Evolutionary conservation across 805 yeast genomes (phyloP).

Genomic region (Candida chauliodis): DNA sequence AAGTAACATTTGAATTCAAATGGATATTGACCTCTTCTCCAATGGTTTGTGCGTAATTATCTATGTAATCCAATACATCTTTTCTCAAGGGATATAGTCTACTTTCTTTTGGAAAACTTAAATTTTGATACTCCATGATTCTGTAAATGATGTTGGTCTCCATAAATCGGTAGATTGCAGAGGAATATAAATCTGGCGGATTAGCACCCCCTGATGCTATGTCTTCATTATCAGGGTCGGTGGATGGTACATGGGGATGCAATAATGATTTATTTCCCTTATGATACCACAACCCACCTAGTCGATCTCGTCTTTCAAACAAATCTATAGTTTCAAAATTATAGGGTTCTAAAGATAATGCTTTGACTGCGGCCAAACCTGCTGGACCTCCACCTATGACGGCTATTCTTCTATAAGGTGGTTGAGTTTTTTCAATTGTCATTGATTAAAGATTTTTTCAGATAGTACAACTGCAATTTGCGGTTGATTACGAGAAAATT

Average conservation of each 20-base stretch:
- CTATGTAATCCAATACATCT: constrained; percentile 61
- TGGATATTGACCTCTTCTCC: constrained; percentile 11
- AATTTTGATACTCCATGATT: constrained; percentile 56
- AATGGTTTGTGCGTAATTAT: constrained; percentile 43
- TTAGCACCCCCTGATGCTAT: constrained; percentile 16
- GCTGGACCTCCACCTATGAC: constrained; percentile 79
- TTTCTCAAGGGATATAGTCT: constrained; percentile 57
- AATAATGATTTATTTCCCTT: constrained; percentile 27
- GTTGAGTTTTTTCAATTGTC: constrained; percentile 2
- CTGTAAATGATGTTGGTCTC: constrained; percentile 67
- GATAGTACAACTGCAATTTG: no score
- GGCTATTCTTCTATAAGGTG: constrained; percentile 41
- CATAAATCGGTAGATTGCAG: constrained; percentile 57
- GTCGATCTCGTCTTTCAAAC: constrained; percentile 53
- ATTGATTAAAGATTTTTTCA: no score
- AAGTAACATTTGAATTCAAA: constrained; percentile 15
- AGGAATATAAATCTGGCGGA: constrained; percentile 16
- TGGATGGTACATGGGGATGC: constrained; percentile 16
- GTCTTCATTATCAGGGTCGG: constrained; percentile 17
- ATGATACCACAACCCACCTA: constrained; percentile 83
- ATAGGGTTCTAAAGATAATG: constrained; percentile 49
- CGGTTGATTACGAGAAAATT: no score
- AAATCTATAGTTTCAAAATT: constrained; percentile 46
- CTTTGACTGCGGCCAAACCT: constrained; percentile 65
- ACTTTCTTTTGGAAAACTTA: constrained; percentile 18